Evolutionary conservation across 345 rosid genomes (phyloP).

Genomic region (Melastoma malabathricum): DNA sequence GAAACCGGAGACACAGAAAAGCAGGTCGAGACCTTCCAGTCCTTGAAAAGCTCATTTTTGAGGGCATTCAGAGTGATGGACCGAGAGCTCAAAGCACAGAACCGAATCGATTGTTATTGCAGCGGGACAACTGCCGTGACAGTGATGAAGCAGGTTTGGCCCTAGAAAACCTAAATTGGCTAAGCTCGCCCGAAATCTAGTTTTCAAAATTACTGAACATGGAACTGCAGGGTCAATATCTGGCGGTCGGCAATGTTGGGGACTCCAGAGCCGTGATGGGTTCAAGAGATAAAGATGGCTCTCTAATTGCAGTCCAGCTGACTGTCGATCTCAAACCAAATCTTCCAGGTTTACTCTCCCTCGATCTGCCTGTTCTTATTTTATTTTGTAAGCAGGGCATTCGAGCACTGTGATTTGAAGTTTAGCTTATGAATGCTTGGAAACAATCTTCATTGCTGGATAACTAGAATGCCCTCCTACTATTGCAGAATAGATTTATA

Average conservation of each 20-base stretch:
- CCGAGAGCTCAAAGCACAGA: slow-evolving; percentile 67
- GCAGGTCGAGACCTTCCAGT: slow-evolving; percentile 37
- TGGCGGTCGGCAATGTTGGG: slow-evolving; percentile 78
- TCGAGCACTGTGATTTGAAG: no score
- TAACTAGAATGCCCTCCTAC: no score
- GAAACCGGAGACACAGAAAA: slow-evolving; percentile 41
- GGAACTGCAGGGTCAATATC: slow-evolving; percentile 47
- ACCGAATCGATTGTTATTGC: slow-evolving; percentile 73
- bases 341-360: slow-evolving; percentile 61
- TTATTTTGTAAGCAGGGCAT: neutral
- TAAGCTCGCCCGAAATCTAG: neutral
- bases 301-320: slow-evolving; percentile 74
- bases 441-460: no score
- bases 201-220: neutral
- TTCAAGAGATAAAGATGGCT: slow-evolving; percentile 49
- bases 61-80: slow-evolving; percentile 94
- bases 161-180: slow-evolving; percentile 3
- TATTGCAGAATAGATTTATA: no score
- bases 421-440: no score
- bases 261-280: slow-evolving; percentile 95
- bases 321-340: slow-evolving; percentile 97
- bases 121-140: slow-evolving; percentile 99
- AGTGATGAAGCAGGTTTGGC: slow-evolving; percentile 71
- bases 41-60: slow-evolving; percentile 69
- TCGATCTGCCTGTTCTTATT: neutral